Evolutionary conservation across 140 eudicot species (phyloP), one percentile per base, ranked within the genome.

Genomic region (Cichorium intybus): DNA sequence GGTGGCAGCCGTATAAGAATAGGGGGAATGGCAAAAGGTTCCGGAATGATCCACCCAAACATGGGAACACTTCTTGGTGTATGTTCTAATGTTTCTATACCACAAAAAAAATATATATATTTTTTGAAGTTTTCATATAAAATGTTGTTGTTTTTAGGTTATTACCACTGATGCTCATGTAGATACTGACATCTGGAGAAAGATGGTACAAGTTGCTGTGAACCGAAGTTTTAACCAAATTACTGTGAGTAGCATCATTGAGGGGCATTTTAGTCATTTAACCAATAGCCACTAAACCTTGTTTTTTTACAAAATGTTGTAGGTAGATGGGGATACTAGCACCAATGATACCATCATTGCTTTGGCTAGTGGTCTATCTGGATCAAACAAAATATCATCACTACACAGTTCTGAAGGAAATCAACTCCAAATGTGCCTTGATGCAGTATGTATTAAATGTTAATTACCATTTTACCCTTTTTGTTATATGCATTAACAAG

Each of bases 31-130:
- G 99, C 96, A 67, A 92, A 92, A 77, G 99, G 99, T 64, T 92
- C 99, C 26, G 99, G 99, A 45, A 93, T 88, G 97, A 93, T 93
- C 77, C 99, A 93, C 71, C 99, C 99, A 14, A 93, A 93, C 74
- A 88, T 93, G 99, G 99, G 97, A 49, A 93, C 99, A 47, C 84
- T 93, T 89, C 99, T 93, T 74, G 97, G 99, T 62, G 99, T 93
- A 85, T 26, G 92, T 79, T 37, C 17, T 35, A 64, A 39, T 62
- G 27, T 26, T 71, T 35, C 24, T 50, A 39, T 53, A 28, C 55
- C 46, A 64, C 43, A 39, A 62, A 26, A 55, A n/a, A n/a, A n/a
- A n/a, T n/a, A n/a, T n/a, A n/a, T n/a, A n/a, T n/a, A n/a, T n/a
- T n/a, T n/a, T n/a, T n/a, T n/a, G n/a, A n/a, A n/a, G n/a, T 31